Evolutionary conservation across 2,329 filamentous ascomycete genomes (phyloP).

Genomic region (Talaromyces sp.): DNA sequence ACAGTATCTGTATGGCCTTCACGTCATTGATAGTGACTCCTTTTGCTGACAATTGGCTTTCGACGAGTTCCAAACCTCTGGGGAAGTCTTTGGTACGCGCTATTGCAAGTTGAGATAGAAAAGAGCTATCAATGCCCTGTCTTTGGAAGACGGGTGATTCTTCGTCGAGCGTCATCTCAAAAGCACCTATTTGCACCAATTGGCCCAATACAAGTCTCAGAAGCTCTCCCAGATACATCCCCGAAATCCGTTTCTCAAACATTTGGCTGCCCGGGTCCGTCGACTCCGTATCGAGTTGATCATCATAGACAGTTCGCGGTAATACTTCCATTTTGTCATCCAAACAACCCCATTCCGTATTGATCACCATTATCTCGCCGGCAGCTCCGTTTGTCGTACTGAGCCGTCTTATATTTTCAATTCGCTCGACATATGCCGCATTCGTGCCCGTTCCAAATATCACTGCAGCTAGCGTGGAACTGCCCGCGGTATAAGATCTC

Average conservation of each 20-base stretch:
- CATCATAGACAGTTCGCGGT: slow-evolving; percentile 22
- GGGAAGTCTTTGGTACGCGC: not conserved
- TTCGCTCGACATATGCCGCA: slow-evolving; percentile 23
- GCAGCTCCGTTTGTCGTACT: not conserved
- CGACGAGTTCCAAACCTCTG: not conserved
- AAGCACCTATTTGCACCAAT: slow-evolving; percentile 10
- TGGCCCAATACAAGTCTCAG: slow-evolving; percentile 19
- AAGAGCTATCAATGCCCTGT: slow-evolving; percentile 19
- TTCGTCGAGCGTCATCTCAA: slow-evolving; percentile 11
- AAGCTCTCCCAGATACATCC: slow-evolving; percentile 24
- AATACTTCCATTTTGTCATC: slow-evolving; percentile 23
- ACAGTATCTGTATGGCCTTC: slow-evolving; percentile 17
- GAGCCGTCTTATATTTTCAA: slow-evolving; percentile 18
- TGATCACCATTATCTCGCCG: slow-evolving; percentile 23
- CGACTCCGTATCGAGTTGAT: slow-evolving; percentile 19
- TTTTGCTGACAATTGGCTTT: slow-evolving; percentile 10
- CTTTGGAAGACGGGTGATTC: slow-evolving; percentile 16
- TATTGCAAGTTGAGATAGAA: slow-evolving; percentile 19
- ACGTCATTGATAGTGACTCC: slow-evolving; percentile 16
- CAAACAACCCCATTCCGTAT: slow-evolving; percentile 25
- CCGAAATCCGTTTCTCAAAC: slow-evolving; percentile 25
- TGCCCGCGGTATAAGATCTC: slow-evolving; percentile 18
- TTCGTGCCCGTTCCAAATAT: slow-evolving; percentile 26
- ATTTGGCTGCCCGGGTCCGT: slow-evolving; percentile 21
- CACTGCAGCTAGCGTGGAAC: slow-evolving; percentile 21